Evolutionary conservation across 176 grass and related monocot species (phyloP), one percentile per base, ranked within the genome.

Genomic region (Poa annua): DNA sequence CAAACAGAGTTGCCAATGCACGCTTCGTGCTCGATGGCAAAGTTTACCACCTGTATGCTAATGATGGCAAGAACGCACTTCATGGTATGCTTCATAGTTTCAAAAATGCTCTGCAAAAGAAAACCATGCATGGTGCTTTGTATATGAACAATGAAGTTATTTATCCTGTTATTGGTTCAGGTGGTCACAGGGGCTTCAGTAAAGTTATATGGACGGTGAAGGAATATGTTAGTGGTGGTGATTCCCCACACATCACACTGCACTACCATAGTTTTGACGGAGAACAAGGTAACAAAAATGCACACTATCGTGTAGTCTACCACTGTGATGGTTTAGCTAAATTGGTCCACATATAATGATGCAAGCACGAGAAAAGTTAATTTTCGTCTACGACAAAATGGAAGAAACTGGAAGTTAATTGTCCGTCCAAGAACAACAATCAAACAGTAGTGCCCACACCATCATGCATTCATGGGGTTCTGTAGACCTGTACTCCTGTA

Each of bases 241-340:
- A 91, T 53, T 86, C 79, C 15, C 95, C 95, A 9, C 88, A 92
- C 85, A 92, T 97, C 71, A 97, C 95, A 3, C 47, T 97, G 1
- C 91, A 94, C 86, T 97, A 97, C 39, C 88, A 86, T 17, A 97
- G 95, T 73, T 97, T 92, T 54, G 92, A 94, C n/a, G 88, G 95
- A 49, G 95, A 97, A 52, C 63, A 97, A 97, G 92, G 95, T 97
- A 92, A 35, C 4, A 29, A 5, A 1, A 12, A 14, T 41, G 1
- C 59, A 85, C 68, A 35, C 22, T 21, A 6, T 77, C 19, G 24
- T 29, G 16, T 20, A 13, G 14, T 48, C 20, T 26, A n/a, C n/a
- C n/a, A n/a, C n/a, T n/a, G n/a, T n/a, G n/a, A n/a, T n/a, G n/a
- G n/a, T n/a, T n/a, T n/a, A n/a, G n/a, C n/a, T n/a, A n/a, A n/a